These are phyloP conservation scores for Hamigera avellanea DNA, from an alignment of 495 filamentous ascomycete genomes.

Conservation along the genomic window DNA sequence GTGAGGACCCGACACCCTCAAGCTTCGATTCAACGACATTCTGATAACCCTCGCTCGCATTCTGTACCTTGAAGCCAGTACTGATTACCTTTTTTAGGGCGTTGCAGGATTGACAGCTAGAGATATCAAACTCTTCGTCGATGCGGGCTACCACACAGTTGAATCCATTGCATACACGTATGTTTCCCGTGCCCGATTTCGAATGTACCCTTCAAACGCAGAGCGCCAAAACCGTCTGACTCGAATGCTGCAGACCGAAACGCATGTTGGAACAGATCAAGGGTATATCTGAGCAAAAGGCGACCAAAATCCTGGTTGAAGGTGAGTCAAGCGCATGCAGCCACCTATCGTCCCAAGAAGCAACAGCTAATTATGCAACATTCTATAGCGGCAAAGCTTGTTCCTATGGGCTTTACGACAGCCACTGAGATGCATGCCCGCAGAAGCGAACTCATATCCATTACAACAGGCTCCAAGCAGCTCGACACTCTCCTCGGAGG, in stretches of 20 bases:
- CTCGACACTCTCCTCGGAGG: constrained; percentile 91
- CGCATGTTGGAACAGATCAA: constrained; percentile 86
- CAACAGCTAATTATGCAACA: too few relatives aligned
- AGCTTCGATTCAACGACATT: background rate
- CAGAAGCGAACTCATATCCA: constrained; percentile 90
- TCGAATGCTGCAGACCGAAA: constrained; percentile 44
- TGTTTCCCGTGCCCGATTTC: constrained; percentile 7
- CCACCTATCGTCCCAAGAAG: too few relatives aligned
- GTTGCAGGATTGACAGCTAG: constrained; percentile 78
- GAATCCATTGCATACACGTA: constrained; percentile 91
- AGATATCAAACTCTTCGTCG: constrained; percentile 84
- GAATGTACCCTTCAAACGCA: background rate
- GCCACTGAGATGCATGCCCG: constrained; percentile 99
- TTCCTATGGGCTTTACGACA: constrained; percentile 97
- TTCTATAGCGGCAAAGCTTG: constrained; percentile 71
- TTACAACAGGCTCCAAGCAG: constrained; percentile 95
- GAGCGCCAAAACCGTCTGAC: background rate
- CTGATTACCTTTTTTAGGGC: constrained; percentile 35
- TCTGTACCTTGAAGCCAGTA: background rate
- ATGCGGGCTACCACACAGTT: constrained; percentile 89
- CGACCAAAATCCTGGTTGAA: constrained; percentile 84
- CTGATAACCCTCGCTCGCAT: background rate
- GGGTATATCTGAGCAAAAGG: constrained; percentile 94
- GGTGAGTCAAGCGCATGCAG: constrained; percentile 35
- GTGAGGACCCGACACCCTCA: constrained; percentile 29